Evolutionary conservation across 495 filamentous ascomycete genomes (phyloP).

Genomic region (Mytilinidion resinicola): DNA sequence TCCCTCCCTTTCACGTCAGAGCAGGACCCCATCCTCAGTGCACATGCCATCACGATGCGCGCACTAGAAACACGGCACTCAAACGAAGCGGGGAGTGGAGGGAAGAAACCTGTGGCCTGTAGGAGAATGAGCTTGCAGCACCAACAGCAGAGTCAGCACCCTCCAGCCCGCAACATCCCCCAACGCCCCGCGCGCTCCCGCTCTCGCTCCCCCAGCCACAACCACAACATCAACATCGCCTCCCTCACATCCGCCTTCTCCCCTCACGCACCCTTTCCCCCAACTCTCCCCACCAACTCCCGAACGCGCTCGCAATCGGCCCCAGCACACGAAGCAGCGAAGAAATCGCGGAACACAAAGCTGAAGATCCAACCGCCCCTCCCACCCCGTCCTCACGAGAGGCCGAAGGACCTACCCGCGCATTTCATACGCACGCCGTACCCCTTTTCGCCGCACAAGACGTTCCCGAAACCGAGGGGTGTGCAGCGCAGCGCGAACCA

Average conservation of each 20-base stretch:
- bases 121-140: neutral
- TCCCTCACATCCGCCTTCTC: too few relatives aligned
- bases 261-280: neutral
- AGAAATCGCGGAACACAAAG: too few relatives aligned
- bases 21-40: conserved; percentile 14
- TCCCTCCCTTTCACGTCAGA: conserved; percentile 4
- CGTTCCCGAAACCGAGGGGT: conserved; percentile 6
- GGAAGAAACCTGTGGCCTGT: too few relatives aligned
- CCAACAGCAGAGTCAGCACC: neutral
- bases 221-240: neutral
- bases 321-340: too few relatives aligned
- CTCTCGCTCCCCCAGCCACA: neutral
- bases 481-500: neutral
- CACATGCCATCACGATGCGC: conserved; percentile 20
- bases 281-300: neutral
- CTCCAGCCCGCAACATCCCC: neutral
- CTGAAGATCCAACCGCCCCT: too few relatives aligned
- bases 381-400: neutral
- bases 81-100: neutral
- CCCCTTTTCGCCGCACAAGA: conserved; percentile 9
- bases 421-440: conserved; percentile 19
- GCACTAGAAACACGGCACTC: conserved; percentile 7
- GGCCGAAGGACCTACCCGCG: conserved; percentile 5
- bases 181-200: neutral
- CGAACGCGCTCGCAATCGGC: too few relatives aligned